A percentile compares a stretch with the other conserved stretches of the same genome.
phyloP scores from a whole-genome alignment of 2,329 filamentous ascomycete species.

The Fusarium sp. region DNA sequence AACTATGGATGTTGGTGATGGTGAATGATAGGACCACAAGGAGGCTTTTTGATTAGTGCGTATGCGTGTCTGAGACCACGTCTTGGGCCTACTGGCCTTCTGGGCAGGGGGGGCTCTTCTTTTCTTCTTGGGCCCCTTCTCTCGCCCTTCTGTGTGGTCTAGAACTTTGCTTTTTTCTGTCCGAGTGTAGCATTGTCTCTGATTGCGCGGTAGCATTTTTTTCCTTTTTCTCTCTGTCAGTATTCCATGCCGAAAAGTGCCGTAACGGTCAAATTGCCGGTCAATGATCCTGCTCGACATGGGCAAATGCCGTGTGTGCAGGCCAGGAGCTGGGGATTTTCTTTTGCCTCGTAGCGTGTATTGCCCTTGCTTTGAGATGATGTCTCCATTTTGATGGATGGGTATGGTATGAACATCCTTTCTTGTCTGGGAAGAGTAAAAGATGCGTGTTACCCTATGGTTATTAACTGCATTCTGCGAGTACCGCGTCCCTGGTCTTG shows the following conservation, averaged over 20 bases:
- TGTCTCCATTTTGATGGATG: background rate
- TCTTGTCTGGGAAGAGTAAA: background rate
- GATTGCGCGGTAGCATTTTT: background rate
- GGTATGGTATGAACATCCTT: background rate
- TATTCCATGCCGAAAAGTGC: conserved; percentile 3
- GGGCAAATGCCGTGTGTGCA: background rate
- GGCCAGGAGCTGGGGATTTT: background rate
- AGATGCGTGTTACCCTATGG: background rate
- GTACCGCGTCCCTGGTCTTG: background rate
- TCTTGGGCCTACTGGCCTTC: background rate
- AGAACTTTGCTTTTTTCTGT: background rate
- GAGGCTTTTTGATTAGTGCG: conserved; percentile 1
- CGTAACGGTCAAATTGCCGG: background rate
- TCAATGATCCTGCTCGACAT: background rate
- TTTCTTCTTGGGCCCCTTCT: background rate
- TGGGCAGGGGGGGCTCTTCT: background rate
- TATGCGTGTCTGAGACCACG: conserved; percentile 10
- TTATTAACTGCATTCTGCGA: background rate
- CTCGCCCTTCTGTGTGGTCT: background rate
- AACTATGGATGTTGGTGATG: background rate
- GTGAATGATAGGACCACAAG: background rate
- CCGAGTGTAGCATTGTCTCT: background rate
- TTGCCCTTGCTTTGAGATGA: background rate
- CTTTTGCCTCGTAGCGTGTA: background rate
- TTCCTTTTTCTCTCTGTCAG: background rate